Conservation (phyloP, 331 rosid species). For the Telfairia occidentalis region DNA sequence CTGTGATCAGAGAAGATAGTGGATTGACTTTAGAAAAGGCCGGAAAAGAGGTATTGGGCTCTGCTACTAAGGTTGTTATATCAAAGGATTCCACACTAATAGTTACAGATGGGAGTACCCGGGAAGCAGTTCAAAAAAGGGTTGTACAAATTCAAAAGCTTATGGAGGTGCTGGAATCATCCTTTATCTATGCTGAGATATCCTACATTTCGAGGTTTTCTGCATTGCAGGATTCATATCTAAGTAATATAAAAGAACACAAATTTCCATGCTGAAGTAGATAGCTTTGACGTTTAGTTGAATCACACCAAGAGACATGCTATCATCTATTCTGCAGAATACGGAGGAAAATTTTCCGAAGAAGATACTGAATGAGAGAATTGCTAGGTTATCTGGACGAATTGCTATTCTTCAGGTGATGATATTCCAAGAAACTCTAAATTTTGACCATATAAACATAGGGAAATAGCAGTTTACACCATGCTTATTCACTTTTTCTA, state of each 20-base stretch:
- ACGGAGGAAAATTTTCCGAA: conserved; percentile 71
- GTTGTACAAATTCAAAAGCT: conserved; percentile 54
- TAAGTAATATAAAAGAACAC: not conserved
- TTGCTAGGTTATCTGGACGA: conserved; percentile 77
- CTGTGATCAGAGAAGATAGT: conserved; percentile 78
- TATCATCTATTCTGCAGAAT: conserved; percentile 34
- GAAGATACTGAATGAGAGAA: conserved; percentile 70
- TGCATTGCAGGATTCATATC: not conserved
- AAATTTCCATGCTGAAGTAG: not conserved
- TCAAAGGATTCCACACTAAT: conserved; percentile 71
- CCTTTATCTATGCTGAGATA: not conserved
- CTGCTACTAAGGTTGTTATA: conserved; percentile 61
- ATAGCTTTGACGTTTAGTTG: not conserved
- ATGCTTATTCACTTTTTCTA: conserved; percentile 16
- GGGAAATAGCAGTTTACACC: not conserved
- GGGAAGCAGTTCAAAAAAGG: conserved; percentile 52
- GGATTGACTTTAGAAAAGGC: conserved; percentile 65
- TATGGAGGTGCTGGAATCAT: conserved; percentile 50
- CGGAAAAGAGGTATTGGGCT: conserved; percentile 47
- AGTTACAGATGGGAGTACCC: conserved; percentile 69
- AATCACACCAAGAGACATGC: conserved; percentile 1
- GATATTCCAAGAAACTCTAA: conserved; percentile 3
- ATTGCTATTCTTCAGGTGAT: conserved; percentile 81
- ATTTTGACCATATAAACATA: not conserved
- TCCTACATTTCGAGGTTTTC: conserved; percentile 6